Base-by-base conservation (phyloP, 129 eudicot species). In the Centella asiatica region DNA sequence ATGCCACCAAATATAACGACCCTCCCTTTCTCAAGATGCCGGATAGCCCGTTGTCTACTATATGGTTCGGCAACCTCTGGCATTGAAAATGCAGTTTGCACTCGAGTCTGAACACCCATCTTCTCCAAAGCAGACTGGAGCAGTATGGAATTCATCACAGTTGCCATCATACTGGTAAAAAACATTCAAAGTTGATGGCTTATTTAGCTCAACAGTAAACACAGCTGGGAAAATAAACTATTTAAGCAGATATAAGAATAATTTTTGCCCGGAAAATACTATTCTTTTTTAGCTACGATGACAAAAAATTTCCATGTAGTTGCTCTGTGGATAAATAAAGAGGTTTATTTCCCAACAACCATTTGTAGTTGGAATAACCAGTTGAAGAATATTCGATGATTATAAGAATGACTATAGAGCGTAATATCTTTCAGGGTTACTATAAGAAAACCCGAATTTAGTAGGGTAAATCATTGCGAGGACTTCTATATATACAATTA, bases 1-100 rank as follows among this genome's bases (percentile, higher is more conserved):
- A 86, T 77, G 53, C 97, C 95, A 40, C 97, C 95, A 80, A 90
- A 90, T 19, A 90, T 90, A 15, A 86, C 95, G 49, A 90, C 95
- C 59, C 95, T 76, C 44, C 97, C 95, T 68, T 90, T 90, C 58
- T 90, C 97, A 57, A 90, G 83, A 74, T 90, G 95, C 24, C 89
- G 69, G 60, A 90, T 92, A 47, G 95, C 94, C 50, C 94, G 73
- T 64, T 84, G 98, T 67, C 88, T 77, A 58, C 83, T 81, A 69
- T 87, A 92, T 6, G 86, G 94, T 73, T 92, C 98, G 48, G 83
- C 85, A 69, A 84, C 80, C 52, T 86, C 94, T 11, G 95, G 94
- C 80, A 92, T 71, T 19, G 78, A 60, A 55, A 81, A 82, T 36
- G 95, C 83, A 52, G 90, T 87, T 63, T 83, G 95, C 47, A 81